Evolutionary conservation across 805 yeast species (phyloP).

Genomic region (Starmerella apis): DNA sequence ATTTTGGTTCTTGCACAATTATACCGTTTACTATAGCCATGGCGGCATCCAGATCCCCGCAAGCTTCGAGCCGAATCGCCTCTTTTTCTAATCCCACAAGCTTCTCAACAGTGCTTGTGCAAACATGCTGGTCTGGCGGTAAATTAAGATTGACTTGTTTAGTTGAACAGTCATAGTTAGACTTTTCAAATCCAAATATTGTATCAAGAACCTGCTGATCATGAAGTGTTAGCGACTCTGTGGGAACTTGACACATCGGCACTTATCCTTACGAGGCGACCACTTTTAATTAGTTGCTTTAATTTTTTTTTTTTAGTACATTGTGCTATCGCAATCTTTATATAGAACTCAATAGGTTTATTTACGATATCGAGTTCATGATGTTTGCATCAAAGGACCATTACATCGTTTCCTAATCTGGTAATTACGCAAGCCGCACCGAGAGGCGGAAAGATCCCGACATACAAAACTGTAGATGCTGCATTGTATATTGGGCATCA

Average conservation of each 20-base stretch:
- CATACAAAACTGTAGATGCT: slow-evolving; percentile 3
- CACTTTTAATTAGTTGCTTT: no score
- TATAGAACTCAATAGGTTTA: background rate
- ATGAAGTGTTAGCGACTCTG: background rate
- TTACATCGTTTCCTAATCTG: background rate
- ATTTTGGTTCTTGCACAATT: slow-evolving; percentile 25
- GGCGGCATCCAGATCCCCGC: slow-evolving; percentile 14
- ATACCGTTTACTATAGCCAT: slow-evolving; percentile 21
- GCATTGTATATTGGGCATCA: slow-evolving; percentile 16
- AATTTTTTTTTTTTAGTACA: no score
- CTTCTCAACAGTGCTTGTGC: slow-evolving; percentile 15
- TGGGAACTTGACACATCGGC: background rate
- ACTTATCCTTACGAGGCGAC: no score
- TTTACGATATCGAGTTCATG: background rate
- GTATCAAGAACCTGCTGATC: slow-evolving; percentile 11
- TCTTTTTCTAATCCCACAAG: slow-evolving; percentile 21
- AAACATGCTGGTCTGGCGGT: slow-evolving; percentile 25
- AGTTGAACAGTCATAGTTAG: background rate
- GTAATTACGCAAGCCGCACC: slow-evolving; percentile 17
- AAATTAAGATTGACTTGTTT: slow-evolving; percentile 17
- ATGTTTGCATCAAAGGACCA: background rate
- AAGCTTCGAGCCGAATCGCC: slow-evolving; percentile 22
- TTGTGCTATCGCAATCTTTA: no score
- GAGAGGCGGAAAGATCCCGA: slow-evolving; percentile 4
- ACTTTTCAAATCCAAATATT: background rate